These are phyloP conservation scores for Dimargaris xerosporica DNA, from an alignment of 192 early-diverging fungal species.

Conservation along the genomic window DNA sequence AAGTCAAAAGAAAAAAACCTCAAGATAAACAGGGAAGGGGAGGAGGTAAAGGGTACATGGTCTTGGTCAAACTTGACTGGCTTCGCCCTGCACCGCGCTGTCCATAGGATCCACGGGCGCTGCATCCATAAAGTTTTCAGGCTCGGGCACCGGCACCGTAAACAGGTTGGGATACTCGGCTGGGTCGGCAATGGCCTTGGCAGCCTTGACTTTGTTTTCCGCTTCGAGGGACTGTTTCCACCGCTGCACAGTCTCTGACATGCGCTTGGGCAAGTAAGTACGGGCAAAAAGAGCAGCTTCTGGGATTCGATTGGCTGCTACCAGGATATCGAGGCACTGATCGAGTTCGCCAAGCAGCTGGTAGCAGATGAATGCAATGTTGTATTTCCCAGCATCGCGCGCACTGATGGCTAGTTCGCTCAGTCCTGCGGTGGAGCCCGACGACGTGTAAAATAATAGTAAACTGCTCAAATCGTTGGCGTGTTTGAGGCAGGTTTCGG, in stretches of 20 bases:
- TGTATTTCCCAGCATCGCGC: constrained; percentile 61
- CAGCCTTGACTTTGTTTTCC: constrained; percentile 58
- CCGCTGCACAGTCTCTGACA: constrained; percentile 45
- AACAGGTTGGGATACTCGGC: constrained; percentile 73
- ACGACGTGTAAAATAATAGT: constrained; percentile 78
- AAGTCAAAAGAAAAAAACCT: no score
- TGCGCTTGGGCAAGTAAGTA: constrained; percentile 67
- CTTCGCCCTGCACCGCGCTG: no score
- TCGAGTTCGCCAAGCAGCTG: constrained; percentile 57
- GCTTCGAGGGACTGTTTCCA: constrained; percentile 67
- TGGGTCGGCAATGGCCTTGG: constrained; percentile 80
- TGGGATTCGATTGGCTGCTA: constrained; percentile 73
- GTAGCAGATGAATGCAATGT: constrained; percentile 82
- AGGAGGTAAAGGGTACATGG: no score
- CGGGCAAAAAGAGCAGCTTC: constrained; percentile 92
- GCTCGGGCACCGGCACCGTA: constrained; percentile 53
- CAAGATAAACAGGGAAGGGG: no score
- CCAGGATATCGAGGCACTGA: constrained; percentile 73
- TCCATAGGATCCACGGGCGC: no score
- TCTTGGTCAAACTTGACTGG: no score
- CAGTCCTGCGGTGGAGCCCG: constrained; percentile 68
- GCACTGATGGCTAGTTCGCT: constrained; percentile 44
- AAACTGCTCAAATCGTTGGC: constrained; percentile 85
- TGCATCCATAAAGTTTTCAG: constrained; percentile 28
- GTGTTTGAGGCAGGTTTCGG: constrained; percentile 74